Conservation (phyloP, 768 basidiomycete genomes). For the Kwoniella europaea region DNA sequence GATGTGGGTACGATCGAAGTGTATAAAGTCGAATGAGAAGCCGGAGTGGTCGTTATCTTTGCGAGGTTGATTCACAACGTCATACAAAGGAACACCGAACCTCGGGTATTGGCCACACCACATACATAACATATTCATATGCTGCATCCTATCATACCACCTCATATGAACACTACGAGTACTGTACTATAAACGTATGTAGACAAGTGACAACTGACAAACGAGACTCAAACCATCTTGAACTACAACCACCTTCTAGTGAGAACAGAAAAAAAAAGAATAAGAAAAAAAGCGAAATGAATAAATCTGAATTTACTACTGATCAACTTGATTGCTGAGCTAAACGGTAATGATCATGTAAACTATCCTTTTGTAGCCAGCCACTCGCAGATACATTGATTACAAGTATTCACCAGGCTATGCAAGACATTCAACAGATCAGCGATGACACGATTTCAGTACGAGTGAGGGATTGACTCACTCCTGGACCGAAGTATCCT, state of each 20-base stretch:
- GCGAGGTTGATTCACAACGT: no score
- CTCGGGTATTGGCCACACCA: no score
- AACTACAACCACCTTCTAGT: neutral
- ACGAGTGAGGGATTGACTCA: neutral
- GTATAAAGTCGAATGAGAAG: no score
- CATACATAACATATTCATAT: no score
- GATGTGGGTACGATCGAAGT: no score
- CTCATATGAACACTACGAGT: no score
- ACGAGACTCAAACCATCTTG: neutral
- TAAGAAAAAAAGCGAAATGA: neutral
- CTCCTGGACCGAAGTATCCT: conserved; percentile 42
- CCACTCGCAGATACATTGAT: no score
- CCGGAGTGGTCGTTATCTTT: no score
- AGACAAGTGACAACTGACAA: neutral
- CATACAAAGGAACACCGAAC: no score
- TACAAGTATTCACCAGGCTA: conserved; percentile 9
- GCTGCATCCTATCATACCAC: no score
- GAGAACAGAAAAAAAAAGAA: neutral
- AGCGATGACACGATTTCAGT: neutral
- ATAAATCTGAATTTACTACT: neutral
- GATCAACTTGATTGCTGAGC: no score
- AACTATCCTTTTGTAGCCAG: neutral
- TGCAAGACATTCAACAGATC: neutral
- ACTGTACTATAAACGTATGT: neutral
- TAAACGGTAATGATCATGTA: neutral